These are phyloP conservation scores for Perkinsus marinus DNA, from an alignment of 169 alveolate species.

Conservation along the genomic window DNA sequence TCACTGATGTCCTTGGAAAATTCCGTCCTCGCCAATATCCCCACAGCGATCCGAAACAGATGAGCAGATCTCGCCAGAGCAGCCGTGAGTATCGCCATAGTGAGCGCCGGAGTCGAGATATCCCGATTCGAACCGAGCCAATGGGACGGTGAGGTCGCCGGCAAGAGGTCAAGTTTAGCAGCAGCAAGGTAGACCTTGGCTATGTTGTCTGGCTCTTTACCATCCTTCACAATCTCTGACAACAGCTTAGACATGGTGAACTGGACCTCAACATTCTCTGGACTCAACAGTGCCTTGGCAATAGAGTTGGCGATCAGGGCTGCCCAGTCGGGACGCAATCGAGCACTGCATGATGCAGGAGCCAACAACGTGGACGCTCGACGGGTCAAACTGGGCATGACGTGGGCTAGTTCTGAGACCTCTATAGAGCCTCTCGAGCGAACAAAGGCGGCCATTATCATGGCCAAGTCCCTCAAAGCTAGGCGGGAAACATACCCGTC, in stretches of 20 bases:
- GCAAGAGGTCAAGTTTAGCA: not conserved
- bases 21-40: not conserved
- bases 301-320: not conserved
- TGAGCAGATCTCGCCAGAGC: not conserved
- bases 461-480: not conserved
- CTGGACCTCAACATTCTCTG: not conserved
- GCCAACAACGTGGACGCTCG: not conserved
- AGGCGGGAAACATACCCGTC: not conserved
- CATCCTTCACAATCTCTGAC: not conserved
- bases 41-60: not conserved
- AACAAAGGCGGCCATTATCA: not conserved
- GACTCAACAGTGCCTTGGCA: not conserved
- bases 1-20: not conserved
- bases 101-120: not conserved
- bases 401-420: not conserved
- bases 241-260: not conserved
- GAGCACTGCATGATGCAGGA: not conserved
- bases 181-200: not conserved
- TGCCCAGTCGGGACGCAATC: not conserved
- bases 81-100: not conserved
- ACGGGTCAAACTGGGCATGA: not conserved
- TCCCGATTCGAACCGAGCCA: not conserved
- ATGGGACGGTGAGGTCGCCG: not conserved
- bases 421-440: not conserved
- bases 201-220: not conserved